These are phyloP conservation scores for Colletotrichum sp. DNA, from an alignment of 2,329 filamentous ascomycete genomes.

Conservation along the genomic window DNA sequence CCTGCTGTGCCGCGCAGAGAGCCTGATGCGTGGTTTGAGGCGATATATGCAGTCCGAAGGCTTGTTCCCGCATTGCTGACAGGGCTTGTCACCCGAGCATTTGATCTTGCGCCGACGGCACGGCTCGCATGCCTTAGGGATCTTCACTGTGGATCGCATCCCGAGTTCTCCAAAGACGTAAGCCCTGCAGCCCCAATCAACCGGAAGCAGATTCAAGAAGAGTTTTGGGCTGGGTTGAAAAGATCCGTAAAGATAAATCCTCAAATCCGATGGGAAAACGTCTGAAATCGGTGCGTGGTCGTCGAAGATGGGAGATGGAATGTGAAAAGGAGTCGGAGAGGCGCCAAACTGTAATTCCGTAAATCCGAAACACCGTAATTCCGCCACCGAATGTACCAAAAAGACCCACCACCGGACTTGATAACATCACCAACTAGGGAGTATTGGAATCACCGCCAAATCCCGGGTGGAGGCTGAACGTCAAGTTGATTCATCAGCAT, in stretches of 20 bases:
- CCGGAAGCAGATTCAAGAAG: not conserved
- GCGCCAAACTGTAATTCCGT: not conserved
- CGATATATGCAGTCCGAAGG: constrained; percentile 21
- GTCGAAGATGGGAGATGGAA: not conserved
- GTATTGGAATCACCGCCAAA: not conserved
- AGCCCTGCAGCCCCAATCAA: not conserved
- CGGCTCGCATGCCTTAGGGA: constrained; percentile 25
- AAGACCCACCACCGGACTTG: not conserved
- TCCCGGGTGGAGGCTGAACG: not conserved
- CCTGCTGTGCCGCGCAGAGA: constrained; percentile 34
- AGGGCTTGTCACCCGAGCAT: constrained; percentile 22
- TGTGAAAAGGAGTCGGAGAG: not conserved
- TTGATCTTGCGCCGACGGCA: constrained; percentile 24
- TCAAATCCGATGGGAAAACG: not conserved
- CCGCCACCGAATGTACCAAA: not conserved
- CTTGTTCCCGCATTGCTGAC: constrained; percentile 17
- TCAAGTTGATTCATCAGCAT: not conserved
- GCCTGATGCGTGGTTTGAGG: constrained; percentile 15
- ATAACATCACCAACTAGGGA: not conserved
- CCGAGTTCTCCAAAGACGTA: not conserved
- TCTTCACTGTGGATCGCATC: constrained; percentile 18
- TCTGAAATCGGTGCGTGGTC: not conserved
- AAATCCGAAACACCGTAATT: constrained; percentile 7
- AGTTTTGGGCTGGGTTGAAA: not conserved
- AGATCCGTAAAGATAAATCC: not conserved